These are phyloP conservation scores for Marchantia polymorpha DNA, from an alignment of 225 moss, liverwort and hornwort genomes.

Conservation along the genomic window DNA sequence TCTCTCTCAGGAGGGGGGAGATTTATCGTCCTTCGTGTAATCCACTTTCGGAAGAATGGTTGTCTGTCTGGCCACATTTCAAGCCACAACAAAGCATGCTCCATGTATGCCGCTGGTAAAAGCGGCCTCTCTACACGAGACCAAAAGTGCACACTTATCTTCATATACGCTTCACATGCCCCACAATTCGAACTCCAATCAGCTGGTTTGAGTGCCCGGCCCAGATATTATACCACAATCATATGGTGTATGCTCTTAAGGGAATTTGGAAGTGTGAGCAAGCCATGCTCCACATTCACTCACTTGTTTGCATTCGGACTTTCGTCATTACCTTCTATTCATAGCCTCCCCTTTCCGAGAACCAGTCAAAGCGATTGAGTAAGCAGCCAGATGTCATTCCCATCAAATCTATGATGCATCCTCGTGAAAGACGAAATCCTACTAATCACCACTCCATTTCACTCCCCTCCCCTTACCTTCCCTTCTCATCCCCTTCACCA, in stretches of 20 bases:
- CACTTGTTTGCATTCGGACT: background rate
- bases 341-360: background rate
- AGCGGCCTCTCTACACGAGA: background rate
- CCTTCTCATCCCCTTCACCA: background rate
- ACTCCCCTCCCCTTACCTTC: background rate
- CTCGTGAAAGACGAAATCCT: background rate
- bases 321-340: background rate
- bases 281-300: background rate
- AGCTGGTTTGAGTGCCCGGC: background rate
- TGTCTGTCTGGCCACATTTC: background rate
- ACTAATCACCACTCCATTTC: background rate
- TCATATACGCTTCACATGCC: background rate
- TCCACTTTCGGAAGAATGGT: background rate
- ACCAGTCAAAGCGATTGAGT: background rate
- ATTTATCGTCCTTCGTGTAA: background rate
- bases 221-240: slow-evolving; percentile 1
- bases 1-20: too few relatives aligned
- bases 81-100: background rate
- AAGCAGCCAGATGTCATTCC: background rate
- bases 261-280: too few relatives aligned
- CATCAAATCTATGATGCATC: background rate
- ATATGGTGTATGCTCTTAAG: background rate
- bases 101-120: background rate
- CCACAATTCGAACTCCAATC: background rate
- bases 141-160: slow-evolving; percentile 3